phyloP scores from a whole-genome alignment of 164 flowering plant species.

The Tetracentron sinense region DNA sequence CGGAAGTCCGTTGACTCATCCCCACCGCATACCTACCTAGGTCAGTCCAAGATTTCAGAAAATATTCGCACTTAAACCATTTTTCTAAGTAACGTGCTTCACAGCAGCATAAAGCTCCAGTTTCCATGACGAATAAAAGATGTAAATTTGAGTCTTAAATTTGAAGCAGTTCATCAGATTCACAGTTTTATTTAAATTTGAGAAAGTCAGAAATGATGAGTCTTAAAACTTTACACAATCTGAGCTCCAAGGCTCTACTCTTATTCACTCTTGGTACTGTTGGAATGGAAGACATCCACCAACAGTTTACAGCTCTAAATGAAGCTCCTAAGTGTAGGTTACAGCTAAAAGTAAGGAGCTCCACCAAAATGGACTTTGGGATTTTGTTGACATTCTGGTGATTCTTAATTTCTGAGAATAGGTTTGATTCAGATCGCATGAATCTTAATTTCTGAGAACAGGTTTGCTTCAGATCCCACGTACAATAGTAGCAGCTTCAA shows the following conservation, averaged over 20 bases:
- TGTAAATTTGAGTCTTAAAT: background rate
- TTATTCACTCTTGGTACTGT: background rate
- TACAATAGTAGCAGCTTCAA: background rate
- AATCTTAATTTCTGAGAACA: too few relatives aligned
- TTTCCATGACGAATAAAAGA: background rate
- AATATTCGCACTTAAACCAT: too few relatives aligned
- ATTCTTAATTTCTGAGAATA: too few relatives aligned
- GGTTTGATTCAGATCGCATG: too few relatives aligned
- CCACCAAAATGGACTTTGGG: background rate
- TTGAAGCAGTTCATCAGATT: background rate
- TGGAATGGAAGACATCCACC: background rate
- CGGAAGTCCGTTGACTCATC: too few relatives aligned
- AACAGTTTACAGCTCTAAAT: conserved; percentile 3
- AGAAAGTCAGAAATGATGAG: background rate
- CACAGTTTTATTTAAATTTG: background rate
- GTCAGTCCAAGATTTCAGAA: too few relatives aligned
- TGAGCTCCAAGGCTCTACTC: conserved; percentile 1
- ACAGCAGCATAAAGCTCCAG: background rate
- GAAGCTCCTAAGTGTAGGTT: background rate
- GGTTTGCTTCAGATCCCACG: background rate
- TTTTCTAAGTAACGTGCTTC: background rate
- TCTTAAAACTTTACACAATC: conserved; percentile 6
- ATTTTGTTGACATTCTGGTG: background rate
- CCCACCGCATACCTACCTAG: too few relatives aligned
- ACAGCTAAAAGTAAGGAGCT: background rate